Evolutionary conservation across 352 stramenopile genomes (phyloP), one percentile per base, ranked within the genome.

Genomic region (Globisporangium spiculum): DNA sequence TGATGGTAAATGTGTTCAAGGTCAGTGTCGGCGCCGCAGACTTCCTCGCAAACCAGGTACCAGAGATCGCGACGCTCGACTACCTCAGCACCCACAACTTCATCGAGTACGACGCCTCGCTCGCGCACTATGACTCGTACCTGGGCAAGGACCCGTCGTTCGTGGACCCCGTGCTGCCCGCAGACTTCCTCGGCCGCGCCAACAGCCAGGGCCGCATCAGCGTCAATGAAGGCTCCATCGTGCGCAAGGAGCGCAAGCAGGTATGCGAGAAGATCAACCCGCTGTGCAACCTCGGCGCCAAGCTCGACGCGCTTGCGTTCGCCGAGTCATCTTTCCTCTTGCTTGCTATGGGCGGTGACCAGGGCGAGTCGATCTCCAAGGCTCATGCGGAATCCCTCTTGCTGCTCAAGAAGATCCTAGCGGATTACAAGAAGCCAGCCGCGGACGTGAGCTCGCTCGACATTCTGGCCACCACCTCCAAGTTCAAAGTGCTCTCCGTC

Each of bases 31-130:
- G 52, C 1, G 12, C 70, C 14, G 57, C 58, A 2, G 63, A 64
- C 27, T 10, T 62, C 32, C 52, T 68, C 14, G 63, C 41, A 34
- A 55, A 18, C 12, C 34, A 60, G 38, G n/a, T 62, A 5, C 63
- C 63, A 24, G 34, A 60, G 34, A 16, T 24, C 34, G 24, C 55
- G 52, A 44, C 32, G 20, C 52, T 68, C n/a, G 63, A 68, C 38
- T 55, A 62, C 34, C 63, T 68, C 16, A 54, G 59, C 48, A 60
- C 34, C 7, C 75, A 81, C 67, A 75, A 77, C 69, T 36, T 56
- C 6, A 67, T 69, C 41, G 76, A 83, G 60, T 71, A 83, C 60
- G 73, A 83, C 65, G 67, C 66, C 56, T 83, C 76, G 48, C 63
- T 83, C 16, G 66, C 71, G 3, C 76, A 77, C 53, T 20, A 24